A percentile compares a stretch with the other conserved stretches of the same genome.
These are phyloP conservation scores for Acacia pycnantha DNA, from an alignment of 331 rosid genomes.

Conservation along the genomic window DNA sequence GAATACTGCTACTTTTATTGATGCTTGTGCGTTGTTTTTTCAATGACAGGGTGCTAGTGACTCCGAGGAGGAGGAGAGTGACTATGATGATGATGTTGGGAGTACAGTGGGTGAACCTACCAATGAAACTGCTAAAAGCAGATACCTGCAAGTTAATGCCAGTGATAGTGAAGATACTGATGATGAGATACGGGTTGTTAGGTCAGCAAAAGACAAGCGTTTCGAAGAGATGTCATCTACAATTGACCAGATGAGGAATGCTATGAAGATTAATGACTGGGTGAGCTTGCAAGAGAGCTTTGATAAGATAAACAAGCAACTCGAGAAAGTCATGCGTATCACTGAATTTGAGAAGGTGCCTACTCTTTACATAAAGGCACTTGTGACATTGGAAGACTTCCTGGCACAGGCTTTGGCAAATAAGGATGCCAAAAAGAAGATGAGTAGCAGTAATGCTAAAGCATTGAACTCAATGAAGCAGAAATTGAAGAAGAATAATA, in stretches of 20 bases:
- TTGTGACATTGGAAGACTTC: conserved; percentile 89
- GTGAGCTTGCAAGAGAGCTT: conserved; percentile 94
- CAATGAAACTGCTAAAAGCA: conserved; percentile 32
- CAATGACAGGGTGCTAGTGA: conserved; percentile 66
- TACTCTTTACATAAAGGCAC: conserved; percentile 73
- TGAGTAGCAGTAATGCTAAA: conserved; percentile 98
- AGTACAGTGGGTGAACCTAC: conserved; percentile 36
- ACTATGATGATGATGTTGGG: conserved; percentile 53
- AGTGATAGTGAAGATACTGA: conserved; percentile 71
- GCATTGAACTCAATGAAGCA: conserved; percentile 91
- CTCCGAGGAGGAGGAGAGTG: conserved; percentile 76
- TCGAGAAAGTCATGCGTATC: conserved; percentile 94
- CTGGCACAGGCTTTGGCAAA: conserved; percentile 82
- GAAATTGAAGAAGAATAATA: too few species aligned
- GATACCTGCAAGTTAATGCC: conserved; percentile 44
- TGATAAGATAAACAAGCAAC: conserved; percentile 90
- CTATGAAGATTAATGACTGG: conserved; percentile 96
- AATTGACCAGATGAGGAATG: conserved; percentile 94
- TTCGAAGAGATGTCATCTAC: conserved; percentile 86
- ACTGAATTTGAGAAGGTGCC: conserved; percentile 83
- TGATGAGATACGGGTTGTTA: conserved; percentile 69
- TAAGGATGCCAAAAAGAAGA: conserved; percentile 96
- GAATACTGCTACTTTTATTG: background rate
- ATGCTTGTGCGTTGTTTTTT: background rate
- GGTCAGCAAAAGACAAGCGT: conserved; percentile 87